Base-by-base conservation (phyloP, 1,139 yeast genomes). In the Candida buenavistaensis region DNA sequence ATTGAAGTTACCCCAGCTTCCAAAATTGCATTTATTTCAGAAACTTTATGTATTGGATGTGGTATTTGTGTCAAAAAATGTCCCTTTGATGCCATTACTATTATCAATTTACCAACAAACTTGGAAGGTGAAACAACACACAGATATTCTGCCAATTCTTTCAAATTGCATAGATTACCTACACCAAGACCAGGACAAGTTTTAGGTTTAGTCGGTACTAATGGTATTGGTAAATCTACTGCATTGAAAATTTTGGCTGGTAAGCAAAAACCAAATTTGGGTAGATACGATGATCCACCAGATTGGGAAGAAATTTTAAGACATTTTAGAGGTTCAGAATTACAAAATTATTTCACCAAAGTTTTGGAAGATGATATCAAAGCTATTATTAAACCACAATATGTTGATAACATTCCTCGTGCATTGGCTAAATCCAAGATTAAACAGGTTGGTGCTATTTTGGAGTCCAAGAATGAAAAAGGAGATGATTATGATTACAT, bases 111-210 rank as follows among this genome's bases (percentile, higher is more conserved):
- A 61, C 98, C 98, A 46, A 92, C 98, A 26, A 89, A 92, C 61
- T 75, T 92, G 61, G 97, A 90, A 35, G 70, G 74, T 35, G 92
- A 92, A 63, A 94, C 92, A 39, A 89, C 97, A 26, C 97, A 92
- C 64, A 82, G 98, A 72, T 92, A 92, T 64, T 87, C 97, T 32
- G 98, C 97, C 40, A 92, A 92, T 64, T 88, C 97, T 33, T 92
- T 92, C 80, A 92, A 92, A 66, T 77, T 92, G 55, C 98, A 92
- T 62, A 80, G 98, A 63, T 75, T 92, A 52, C 98, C 98, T 14
- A 90, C 96, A 41, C 98, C 98, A 48, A 84, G 98, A 68, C 97
- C 98, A 5, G 98, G 97, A 41, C 98, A 92, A 67, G 98, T 92
- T 31, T 75, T 92, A 49, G 98, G 98, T 47, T 76, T 92, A 51